These are phyloP conservation scores for Nyctanthes arbortristis DNA, from an alignment of 257 asterid species.

Conservation along the genomic window DNA sequence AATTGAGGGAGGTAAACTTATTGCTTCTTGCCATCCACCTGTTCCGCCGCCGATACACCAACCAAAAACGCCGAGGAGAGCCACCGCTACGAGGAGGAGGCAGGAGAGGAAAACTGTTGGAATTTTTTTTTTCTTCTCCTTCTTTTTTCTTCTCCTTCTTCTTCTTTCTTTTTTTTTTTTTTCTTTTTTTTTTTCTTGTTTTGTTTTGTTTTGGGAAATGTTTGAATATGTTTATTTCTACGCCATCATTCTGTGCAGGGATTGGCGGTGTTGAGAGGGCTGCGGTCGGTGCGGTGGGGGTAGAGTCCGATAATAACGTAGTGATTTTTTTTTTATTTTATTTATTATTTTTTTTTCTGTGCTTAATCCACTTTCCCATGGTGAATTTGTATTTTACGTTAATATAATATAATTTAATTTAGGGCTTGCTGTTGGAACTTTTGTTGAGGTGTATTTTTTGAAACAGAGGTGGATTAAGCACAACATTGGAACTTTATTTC, in stretches of 20 bases:
- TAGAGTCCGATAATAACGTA: not conserved
- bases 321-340: not conserved
- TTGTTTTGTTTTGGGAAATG: not conserved
- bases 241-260: not conserved
- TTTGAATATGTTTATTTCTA: not conserved
- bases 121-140: too few species aligned
- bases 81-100: slow-evolving; percentile 48
- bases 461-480: too few species aligned
- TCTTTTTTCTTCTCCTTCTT: too few species aligned
- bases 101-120: too few species aligned
- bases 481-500: too few species aligned
- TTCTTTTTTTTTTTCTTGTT: not conserved
- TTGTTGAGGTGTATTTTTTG: too few species aligned
- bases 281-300: not conserved
- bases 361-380: too few species aligned
- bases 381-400: too few species aligned
- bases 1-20: slow-evolving; percentile 71
- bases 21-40: slow-evolving; percentile 92
- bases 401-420: too few species aligned
- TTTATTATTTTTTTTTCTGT: too few species aligned
- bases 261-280: not conserved
- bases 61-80: slow-evolving; percentile 40
- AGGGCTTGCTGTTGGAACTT: too few species aligned
- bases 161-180: not conserved
- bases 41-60: slow-evolving; percentile 31